Conservation (phyloP, 73 alveolate genomes). For the Paramecium biaurelia region DNA sequence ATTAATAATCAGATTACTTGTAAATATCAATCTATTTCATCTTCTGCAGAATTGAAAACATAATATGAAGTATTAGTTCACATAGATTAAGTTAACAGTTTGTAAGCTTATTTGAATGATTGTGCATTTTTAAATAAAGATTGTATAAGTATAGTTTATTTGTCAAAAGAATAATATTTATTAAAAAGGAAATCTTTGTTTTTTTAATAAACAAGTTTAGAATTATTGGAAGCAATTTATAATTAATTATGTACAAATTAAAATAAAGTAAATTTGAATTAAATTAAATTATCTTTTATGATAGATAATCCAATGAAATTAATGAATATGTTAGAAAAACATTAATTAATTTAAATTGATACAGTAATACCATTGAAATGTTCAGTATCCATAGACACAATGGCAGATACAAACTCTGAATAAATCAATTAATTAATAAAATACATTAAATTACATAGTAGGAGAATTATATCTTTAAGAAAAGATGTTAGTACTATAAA, state of each 20-base stretch:
- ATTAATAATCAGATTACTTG: not conserved
- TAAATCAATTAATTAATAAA: not conserved
- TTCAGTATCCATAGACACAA: not conserved
- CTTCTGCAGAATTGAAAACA: not conserved
- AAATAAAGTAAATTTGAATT: not conserved
- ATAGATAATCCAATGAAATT: slow-evolving; percentile 15
- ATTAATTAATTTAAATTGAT: not conserved
- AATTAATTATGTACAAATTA: not conserved
- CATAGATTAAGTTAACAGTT: slow-evolving; percentile 1
- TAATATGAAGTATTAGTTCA: slow-evolving; percentile 9
- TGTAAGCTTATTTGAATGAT: slow-evolving; percentile 43
- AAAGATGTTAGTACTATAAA: not conserved
- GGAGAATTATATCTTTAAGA: slow-evolving; percentile 38
- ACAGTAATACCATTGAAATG: not conserved
- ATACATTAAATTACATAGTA: slow-evolving; percentile 12
- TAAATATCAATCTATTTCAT: not conserved
- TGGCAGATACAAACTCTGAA: slow-evolving; percentile 43
- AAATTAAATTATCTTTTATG: not conserved
- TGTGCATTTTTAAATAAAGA: slow-evolving; percentile 16
- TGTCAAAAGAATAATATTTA: slow-evolving; percentile 17
- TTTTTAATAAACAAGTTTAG: not conserved
- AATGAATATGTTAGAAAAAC: slow-evolving; percentile 19
- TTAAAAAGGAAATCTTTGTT: not conserved
- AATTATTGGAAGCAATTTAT: not conserved
- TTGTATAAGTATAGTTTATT: not conserved